Base-by-base conservation (phyloP, 2,329 filamentous ascomycete species). In the Curvularia spicifera region DNA sequence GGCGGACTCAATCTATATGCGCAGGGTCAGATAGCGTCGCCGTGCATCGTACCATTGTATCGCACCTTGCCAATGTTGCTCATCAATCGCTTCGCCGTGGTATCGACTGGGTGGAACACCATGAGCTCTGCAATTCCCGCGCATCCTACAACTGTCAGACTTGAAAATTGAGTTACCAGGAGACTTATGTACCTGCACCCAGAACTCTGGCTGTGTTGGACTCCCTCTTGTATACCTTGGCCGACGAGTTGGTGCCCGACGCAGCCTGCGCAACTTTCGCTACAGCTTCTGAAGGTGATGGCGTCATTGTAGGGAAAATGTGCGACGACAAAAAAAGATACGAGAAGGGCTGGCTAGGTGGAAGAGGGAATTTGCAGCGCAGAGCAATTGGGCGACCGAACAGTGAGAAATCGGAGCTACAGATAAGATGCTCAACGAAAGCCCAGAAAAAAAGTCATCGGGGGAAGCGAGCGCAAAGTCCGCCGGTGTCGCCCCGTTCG, bases 61-160 rank as follows among this genome's bases (percentile, higher is more conserved):
- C 57, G 45, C 77, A 91, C 86, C 81, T 84, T 91, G 75, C 87
- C 87, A 78, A 96, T 90, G 81, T 99, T 97, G 87, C 93, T 97
- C 95, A 99, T 99, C 80, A 99, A 87, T 69, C 95, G 91, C 85
- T 99, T 99, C 64, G 95, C 94, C 73, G 96, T 97, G 50, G 95
- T 99, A 81, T 99, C 95, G 78, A 99, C 91, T 70, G 68, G 62
- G 60, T 77, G 65, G 84, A 97, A 97, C 78, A 97, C 87, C 73
- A 92, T 87, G 73, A 97, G 84, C 81, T 97, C 94, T 71, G 93
- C 89, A 78, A 97, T 94, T 83, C 93, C 93, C 75, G 93, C 93
- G 75, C 89, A 91, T 74, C 93, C 93, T 97, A 39, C 24, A 26
- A 42, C n/a, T 13, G 53, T 75, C 35, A 71, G 64, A 48, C 26